Evolutionary conservation across 2,329 filamentous ascomycete species (phyloP), one percentile per base, ranked within the genome.

Genomic region (Fusarium sp.): DNA sequence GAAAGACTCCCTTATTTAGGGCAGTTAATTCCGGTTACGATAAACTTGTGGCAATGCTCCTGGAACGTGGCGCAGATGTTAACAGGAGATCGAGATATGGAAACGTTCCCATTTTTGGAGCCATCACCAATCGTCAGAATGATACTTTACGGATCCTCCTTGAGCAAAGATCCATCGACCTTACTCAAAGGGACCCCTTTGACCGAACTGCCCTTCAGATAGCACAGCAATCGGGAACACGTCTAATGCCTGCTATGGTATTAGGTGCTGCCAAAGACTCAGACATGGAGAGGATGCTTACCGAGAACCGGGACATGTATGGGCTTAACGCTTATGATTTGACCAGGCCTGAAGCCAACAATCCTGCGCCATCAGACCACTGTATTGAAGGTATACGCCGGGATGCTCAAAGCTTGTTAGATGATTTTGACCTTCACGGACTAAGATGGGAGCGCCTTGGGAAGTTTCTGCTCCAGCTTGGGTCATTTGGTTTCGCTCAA

Each of bases 61-160:
- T 73, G 32, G 60, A 70, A 4, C 57, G 58, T 4, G 72, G 70
- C 13, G 65, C 63, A 46, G 55, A 73, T 27, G 55, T 63, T 4
- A 73, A 73, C 30, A 64, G 56, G 9, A 56, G 44, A 15, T 66
- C 54, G 18, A 42, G 46, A 10, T 48, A 60, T 38, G 62, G 63
- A 13, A 49, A 59, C 7, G 59, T 66, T 18, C 67, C 70, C 8
- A 46, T 72, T 13, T 56, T 55, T 8, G 60, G 42, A 40, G 71
- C 71, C 3, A 72, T 73, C 42, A 20, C 27, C n/a, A 60, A 62
- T 27, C 49, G 48, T 14, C 41, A 64, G 12, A 41, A 66, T 20
- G 61, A 37, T 38, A 33, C 56, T 13, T 56, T 70, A 5, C 42
- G 49, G 18, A 46, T 49, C 7, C 26, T 73, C 27, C 54, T 74